Base-by-base conservation (phyloP, 208 protist genomes). In the Entamoeba moshkovskii region DNA sequence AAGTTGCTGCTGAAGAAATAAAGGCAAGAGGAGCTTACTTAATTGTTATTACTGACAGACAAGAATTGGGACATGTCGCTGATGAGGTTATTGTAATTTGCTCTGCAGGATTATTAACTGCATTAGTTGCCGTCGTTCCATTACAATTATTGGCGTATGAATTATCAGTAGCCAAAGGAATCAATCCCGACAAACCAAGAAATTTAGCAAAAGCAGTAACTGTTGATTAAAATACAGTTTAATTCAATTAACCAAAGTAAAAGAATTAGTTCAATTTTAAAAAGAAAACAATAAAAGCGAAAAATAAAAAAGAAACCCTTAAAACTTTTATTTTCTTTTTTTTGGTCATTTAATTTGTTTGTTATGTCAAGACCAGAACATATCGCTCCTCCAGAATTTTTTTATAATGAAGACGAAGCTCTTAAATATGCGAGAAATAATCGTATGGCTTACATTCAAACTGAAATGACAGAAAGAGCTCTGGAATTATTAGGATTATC, bases 391-490 rank as follows among this genome's bases (percentile, higher is more conserved):
- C 29, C 59, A 15, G 59, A 73, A 73, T 42, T 73, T 22, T 98
- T 98, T 95, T 99, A 99, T 96, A 98, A 98, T 95, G 97, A 97
- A 48, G 94, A 95, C 3, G 98, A 98, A 95, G 98, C 98, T 15
- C 93, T 93, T 3, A 98, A 98, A 93, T 99, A 99, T 96, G 96
- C 97, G 18, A 29, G 94, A 91, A 98, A 96, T 96, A 97, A 97
- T 16, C 97, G 98, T 92, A 98, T 99, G 94, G 98, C 97, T 2
- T 96, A 97, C 46, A 98, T 99, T 94, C 99, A 99, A 96, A 97
- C 95, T 11, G 94, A 97, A 46, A 99, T 99, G 98, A 97, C 98
- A 33, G 95, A 98, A 94, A 97, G 99, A 33, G 98, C 98, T 1
- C 66, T 99, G 52, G 98, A 99, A 96, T 96, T 99, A 91, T 95